These are phyloP conservation scores for Pholiota adiposa DNA, from an alignment of 1,284 basidiomycete species.

Conservation along the genomic window DNA sequence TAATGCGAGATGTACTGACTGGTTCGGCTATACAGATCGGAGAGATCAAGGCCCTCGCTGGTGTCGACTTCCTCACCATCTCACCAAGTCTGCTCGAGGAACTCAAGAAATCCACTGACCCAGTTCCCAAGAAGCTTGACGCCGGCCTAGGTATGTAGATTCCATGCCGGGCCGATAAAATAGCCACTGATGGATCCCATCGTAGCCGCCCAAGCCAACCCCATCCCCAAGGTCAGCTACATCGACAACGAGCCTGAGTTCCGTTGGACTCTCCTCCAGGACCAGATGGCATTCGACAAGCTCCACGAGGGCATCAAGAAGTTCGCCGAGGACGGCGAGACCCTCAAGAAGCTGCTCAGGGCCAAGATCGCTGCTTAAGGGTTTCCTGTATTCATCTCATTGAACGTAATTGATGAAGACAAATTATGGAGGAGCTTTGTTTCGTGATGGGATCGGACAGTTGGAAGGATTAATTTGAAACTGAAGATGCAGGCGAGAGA, in stretches of 20 bases:
- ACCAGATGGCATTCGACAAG: conserved; percentile 96
- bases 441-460: background rate
- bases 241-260: conserved; percentile 96
- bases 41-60: conserved; percentile 95
- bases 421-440: background rate
- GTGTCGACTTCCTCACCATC: conserved; percentile 97
- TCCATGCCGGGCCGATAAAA: conserved; percentile 5
- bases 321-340: conserved; percentile 94
- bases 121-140: conserved; percentile 87
- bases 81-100: conserved; percentile 91
- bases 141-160: conserved; percentile 60
- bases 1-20: background rate
- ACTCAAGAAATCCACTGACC: conserved; percentile 81
- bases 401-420: background rate
- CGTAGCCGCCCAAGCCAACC: conserved; percentile 59
- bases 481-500: background rate
- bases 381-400: background rate
- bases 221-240: conserved; percentile 82
- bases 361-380: conserved; percentile 71
- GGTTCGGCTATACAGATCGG: conserved; percentile 55
- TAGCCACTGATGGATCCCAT: background rate
- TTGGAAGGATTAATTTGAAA: background rate
- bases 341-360: conserved; percentile 85
- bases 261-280: conserved; percentile 91
- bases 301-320: conserved; percentile 96